Conservation (phyloP, 306 rosid genomes). For the Cucurbita maxima region DNA sequence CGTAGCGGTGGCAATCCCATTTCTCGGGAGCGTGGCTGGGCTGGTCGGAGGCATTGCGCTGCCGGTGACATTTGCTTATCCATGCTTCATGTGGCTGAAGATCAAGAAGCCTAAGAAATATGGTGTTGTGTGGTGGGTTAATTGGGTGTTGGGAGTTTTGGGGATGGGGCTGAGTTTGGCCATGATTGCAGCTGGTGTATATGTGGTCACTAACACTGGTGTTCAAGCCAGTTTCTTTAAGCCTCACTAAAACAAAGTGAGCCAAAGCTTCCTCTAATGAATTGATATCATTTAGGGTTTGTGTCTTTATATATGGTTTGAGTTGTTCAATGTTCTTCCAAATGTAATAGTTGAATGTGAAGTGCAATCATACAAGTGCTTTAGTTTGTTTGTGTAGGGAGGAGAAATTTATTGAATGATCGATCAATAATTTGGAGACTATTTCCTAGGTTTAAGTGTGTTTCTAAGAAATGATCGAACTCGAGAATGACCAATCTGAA, state of each 20-base stretch:
- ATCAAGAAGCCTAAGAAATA: slow-evolving; percentile 28
- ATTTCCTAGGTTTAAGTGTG: background rate
- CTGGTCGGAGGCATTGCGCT: slow-evolving; percentile 34
- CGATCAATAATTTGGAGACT: background rate
- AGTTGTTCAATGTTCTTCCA: background rate
- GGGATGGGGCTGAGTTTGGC: slow-evolving; percentile 18
- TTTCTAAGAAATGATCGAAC: too few species aligned
- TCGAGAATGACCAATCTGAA: too few species aligned
- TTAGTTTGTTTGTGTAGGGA: background rate
- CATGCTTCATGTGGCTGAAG: slow-evolving; percentile 49
- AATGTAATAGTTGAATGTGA: background rate
- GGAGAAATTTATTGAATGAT: background rate
- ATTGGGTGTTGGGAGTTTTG: slow-evolving; percentile 24
- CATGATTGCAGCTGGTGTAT: slow-evolving; percentile 23
- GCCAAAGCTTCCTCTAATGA: background rate
- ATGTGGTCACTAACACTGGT: slow-evolving; percentile 18
- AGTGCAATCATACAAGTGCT: background rate
- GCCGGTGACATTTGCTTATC: slow-evolving; percentile 42
- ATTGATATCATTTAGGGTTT: background rate
- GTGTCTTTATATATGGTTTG: background rate
- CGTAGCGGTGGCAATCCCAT: slow-evolving; percentile 27
- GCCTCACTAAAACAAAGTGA: slow-evolving; percentile 13
- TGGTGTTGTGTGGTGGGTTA: slow-evolving; percentile 17
- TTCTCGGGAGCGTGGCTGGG: slow-evolving; percentile 31
- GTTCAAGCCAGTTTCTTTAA: slow-evolving; percentile 25